phyloP scores from a whole-genome alignment of 2,329 filamentous ascomycete genomes.

The Aspergillus unguis region DNA sequence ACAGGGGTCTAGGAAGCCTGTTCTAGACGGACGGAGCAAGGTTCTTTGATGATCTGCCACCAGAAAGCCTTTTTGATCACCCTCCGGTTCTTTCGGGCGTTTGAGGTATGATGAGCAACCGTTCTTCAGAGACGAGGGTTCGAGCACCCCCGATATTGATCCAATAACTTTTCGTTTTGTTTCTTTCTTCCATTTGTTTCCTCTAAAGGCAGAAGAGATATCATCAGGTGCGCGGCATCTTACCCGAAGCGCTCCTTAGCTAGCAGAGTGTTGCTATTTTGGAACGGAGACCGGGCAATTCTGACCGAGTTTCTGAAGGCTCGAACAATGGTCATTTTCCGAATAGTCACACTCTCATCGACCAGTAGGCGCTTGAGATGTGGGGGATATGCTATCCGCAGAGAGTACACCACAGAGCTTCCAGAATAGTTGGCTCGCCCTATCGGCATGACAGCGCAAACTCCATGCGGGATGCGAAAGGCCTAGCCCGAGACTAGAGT shows the following conservation, averaged over 20 bases:
- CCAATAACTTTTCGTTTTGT: slow-evolving; percentile 12
- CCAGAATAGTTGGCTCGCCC: slow-evolving; percentile 20
- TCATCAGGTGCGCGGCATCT: slow-evolving; percentile 15
- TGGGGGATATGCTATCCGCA: slow-evolving; percentile 14
- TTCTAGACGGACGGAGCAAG: slow-evolving; percentile 17
- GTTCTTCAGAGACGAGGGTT: slow-evolving; percentile 25
- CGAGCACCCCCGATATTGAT: slow-evolving; percentile 30
- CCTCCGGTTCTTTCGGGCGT: slow-evolving; percentile 8
- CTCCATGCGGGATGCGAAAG: slow-evolving; percentile 15
- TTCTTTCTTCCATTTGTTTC: slow-evolving; percentile 20
- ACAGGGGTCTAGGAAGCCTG: slow-evolving; percentile 16
- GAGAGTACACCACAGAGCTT: slow-evolving; percentile 19
- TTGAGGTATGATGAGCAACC: slow-evolving; percentile 24
- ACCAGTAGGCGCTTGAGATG: slow-evolving; percentile 8
- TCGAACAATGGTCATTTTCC: slow-evolving; percentile 13
- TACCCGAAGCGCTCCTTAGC: slow-evolving; percentile 5
- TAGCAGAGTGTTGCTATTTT: slow-evolving; percentile 7
- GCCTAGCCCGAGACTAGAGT: background rate
- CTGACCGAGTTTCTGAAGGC: slow-evolving; percentile 8
- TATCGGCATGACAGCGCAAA: slow-evolving; percentile 18
- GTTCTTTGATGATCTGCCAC: slow-evolving; percentile 15
- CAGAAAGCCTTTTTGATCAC: slow-evolving; percentile 2
- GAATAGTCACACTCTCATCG: slow-evolving; percentile 14
- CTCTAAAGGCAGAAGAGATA: slow-evolving; percentile 22
- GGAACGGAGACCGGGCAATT: slow-evolving; percentile 1